Percentiles rank a stretch among this genome's conserved stretches.
phyloP scores from a whole-genome alignment of 2,329 filamentous ascomycete genomes.

The Colletotrichum euphorbiae region DNA sequence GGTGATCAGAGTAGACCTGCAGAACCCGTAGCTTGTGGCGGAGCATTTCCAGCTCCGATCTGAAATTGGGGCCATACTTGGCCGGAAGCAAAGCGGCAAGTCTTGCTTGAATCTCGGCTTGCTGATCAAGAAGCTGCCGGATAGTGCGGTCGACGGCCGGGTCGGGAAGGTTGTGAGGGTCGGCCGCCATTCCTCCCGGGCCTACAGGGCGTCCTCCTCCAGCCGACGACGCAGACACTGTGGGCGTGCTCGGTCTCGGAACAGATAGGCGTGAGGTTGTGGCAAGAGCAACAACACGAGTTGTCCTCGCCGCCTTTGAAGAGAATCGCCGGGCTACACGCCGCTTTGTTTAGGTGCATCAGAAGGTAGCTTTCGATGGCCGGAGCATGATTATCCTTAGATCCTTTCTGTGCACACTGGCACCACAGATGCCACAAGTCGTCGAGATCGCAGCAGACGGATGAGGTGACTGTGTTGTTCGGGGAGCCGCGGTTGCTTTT shows the following conservation, averaged over 20 bases:
- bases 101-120: constrained; percentile 64
- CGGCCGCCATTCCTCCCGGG: constrained; percentile 42
- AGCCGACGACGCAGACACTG: constrained; percentile 31
- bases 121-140: constrained; percentile 61
- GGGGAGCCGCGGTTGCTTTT: constrained; percentile 23
- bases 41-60: constrained; percentile 65
- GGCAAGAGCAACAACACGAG: not conserved
- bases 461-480: constrained; percentile 13
- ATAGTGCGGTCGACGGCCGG: constrained; percentile 57
- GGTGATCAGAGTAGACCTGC: constrained; percentile 59
- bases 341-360: constrained; percentile 21
- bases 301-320: constrained; percentile 3
- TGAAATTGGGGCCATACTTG: constrained; percentile 60
- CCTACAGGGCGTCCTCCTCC: constrained; percentile 38
- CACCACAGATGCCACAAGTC: constrained; percentile 12
- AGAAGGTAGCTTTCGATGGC: constrained; percentile 12
- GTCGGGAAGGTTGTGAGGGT: constrained; percentile 45
- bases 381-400: constrained; percentile 21
- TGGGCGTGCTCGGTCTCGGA: constrained; percentile 14
- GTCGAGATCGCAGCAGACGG: not conserved
- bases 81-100: constrained; percentile 60
- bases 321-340: not conserved
- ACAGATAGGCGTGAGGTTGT: not conserved
- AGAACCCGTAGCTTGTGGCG: constrained; percentile 65
- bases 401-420: not conserved